These are phyloP conservation scores for Rhodomyrtus psidioides DNA, from an alignment of 441 rosid species.

Conservation along the genomic window DNA sequence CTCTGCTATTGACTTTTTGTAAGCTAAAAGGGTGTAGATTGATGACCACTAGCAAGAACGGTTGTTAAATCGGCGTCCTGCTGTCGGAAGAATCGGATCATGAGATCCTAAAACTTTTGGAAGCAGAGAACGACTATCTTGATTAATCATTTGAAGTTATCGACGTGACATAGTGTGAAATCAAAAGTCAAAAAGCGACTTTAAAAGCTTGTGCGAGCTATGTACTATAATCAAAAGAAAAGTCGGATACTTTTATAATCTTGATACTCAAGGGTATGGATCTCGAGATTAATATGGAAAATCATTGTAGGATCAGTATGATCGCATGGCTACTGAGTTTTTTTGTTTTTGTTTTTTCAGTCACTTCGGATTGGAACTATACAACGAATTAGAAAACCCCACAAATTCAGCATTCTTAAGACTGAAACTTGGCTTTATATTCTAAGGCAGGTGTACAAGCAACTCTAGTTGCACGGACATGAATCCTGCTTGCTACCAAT, in stretches of 20 bases:
- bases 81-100: not conserved
- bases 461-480: no score
- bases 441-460: no score
- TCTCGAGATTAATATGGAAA: not conserved
- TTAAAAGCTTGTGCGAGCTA: not conserved
- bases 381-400: no score
- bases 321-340: rapidly evolving
- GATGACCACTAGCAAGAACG: no score
- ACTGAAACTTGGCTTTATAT: no score
- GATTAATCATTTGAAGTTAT: no score
- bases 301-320: not conserved
- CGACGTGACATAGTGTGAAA: not conserved
- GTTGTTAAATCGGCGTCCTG: not conserved
- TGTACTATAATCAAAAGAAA: not conserved
- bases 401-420: no score
- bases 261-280: not conserved
- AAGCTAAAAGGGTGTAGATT: no score
- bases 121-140: no score
- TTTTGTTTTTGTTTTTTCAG: rapidly evolving
- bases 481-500: no score
- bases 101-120: no score
- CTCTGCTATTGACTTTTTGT: no score
- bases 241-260: not conserved
- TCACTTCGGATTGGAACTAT: not conserved
- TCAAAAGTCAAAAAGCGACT: not conserved